Evolutionary conservation across 106 monocot species (phyloP).

Genomic region (Triglochin maritima): DNA sequence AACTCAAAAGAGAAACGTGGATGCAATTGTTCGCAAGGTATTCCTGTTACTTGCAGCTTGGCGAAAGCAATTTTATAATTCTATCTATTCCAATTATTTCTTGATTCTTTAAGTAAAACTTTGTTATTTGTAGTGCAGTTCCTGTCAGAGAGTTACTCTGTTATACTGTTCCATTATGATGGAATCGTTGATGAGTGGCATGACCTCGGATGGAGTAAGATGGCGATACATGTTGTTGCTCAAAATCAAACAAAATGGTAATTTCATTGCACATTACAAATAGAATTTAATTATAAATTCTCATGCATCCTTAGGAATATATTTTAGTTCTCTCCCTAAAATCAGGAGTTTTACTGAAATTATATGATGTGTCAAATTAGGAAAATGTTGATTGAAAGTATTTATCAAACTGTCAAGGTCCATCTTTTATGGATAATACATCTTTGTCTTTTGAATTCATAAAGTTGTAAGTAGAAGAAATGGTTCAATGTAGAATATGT

Average conservation of each 20-base stretch:
- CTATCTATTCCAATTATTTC: not conserved
- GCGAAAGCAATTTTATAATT: too few relatives aligned
- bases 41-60: not conserved
- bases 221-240: constrained; percentile 71
- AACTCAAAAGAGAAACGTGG: constrained; percentile 64
- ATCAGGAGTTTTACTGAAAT: not conserved
- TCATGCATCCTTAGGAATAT: not conserved
- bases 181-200: constrained; percentile 82
- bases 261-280: constrained; percentile 1
- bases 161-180: constrained; percentile 91
- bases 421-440: too few relatives aligned
- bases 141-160: constrained; percentile 44
- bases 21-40: constrained; percentile 69
- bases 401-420: too few relatives aligned
- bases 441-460: too few relatives aligned
- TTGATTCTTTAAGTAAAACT: not conserved
- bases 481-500: too few relatives aligned
- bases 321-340: not conserved
- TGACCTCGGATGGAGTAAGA: constrained; percentile 66
- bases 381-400: too few relatives aligned
- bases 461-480: too few relatives aligned
- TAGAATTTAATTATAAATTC: not conserved
- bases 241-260: constrained; percentile 95
- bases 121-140: constrained; percentile 51
- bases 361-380: too few relatives aligned